These are phyloP conservation scores for Amyloporia xantha DNA, from an alignment of 768 basidiomycete species.

Conservation along the genomic window DNA sequence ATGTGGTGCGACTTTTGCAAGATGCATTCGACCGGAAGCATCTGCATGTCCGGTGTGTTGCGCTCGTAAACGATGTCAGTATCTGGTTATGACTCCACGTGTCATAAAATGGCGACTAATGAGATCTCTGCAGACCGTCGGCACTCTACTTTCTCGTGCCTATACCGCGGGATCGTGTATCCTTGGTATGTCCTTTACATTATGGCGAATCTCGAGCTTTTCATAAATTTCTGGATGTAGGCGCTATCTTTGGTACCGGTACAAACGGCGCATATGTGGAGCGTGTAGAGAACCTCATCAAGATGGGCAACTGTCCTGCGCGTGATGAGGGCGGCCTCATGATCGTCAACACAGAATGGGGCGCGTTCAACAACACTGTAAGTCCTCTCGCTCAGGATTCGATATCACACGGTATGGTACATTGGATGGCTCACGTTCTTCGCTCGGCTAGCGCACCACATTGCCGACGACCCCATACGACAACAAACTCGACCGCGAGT, in stretches of 20 bases:
- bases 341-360: slow-evolving; percentile 99
- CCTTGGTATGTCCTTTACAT: slow-evolving; percentile 35
- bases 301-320: slow-evolving; percentile 62
- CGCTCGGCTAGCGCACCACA: slow-evolving; percentile 60
- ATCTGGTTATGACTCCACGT: neutral
- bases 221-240: slow-evolving; percentile 6
- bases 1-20: slow-evolving; percentile 85
- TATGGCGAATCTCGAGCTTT: too few species aligned
- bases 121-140: slow-evolving; percentile 66
- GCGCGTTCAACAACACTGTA: slow-evolving; percentile 92
- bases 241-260: slow-evolving; percentile 95
- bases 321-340: slow-evolving; percentile 65
- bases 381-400: slow-evolving; percentile 17
- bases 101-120: neutral
- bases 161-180: slow-evolving; percentile 91
- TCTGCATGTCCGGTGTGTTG: slow-evolving; percentile 85
- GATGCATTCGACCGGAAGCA: slow-evolving; percentile 90
- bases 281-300: slow-evolving; percentile 75
- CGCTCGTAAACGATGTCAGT: slow-evolving; percentile 89
- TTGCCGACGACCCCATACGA: slow-evolving; percentile 89
- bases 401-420: neutral
- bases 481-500: slow-evolving; percentile 85
- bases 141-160: slow-evolving; percentile 85
- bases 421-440: too few species aligned
- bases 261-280: slow-evolving; percentile 99